phyloP scores from a whole-genome alignment of 139 green algal species.

The Chlamydomonas incerta region DNA sequence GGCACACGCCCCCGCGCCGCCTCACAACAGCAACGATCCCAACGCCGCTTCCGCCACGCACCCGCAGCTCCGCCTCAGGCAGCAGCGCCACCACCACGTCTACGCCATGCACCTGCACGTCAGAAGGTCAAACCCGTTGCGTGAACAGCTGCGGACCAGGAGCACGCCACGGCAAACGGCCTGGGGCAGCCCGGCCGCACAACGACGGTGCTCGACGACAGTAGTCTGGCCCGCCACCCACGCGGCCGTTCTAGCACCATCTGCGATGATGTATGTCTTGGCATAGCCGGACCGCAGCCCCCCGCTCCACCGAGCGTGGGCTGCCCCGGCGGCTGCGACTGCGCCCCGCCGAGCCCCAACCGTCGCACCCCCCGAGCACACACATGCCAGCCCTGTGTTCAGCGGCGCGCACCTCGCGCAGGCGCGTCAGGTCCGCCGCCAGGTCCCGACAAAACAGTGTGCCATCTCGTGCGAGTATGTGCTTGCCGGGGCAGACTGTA shows the following conservation, averaged over 20 bases:
- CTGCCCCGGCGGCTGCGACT: too few relatives aligned
- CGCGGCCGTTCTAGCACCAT: too few relatives aligned
- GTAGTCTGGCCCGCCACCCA: too few relatives aligned
- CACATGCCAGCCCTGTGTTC: too few relatives aligned
- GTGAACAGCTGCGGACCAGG: not conserved
- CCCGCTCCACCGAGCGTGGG: not conserved
- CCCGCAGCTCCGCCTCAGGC: conserved; percentile 47
- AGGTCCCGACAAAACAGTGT: conserved; percentile 28
- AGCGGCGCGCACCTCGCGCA: not conserved
- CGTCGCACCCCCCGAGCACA: too few relatives aligned
- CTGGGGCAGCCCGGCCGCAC: too few relatives aligned
- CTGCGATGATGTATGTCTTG: too few relatives aligned
- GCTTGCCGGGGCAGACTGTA: conserved; percentile 53
- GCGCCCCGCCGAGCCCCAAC: too few relatives aligned
- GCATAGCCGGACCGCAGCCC: not conserved
- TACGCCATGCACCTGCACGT: not conserved
- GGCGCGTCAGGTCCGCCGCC: conserved; percentile 20
- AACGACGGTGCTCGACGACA: too few relatives aligned
- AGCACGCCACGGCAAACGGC: too few relatives aligned
- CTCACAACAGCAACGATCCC: too few relatives aligned
- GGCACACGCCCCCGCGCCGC: too few relatives aligned
- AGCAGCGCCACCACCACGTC: conserved; percentile 44
- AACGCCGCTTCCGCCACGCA: not conserved
- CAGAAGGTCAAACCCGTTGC: not conserved
- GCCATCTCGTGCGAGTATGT: conserved; percentile 31